Base-by-base conservation (phyloP, 148 eudicot genomes). In the Beta vulgaris region DNA sequence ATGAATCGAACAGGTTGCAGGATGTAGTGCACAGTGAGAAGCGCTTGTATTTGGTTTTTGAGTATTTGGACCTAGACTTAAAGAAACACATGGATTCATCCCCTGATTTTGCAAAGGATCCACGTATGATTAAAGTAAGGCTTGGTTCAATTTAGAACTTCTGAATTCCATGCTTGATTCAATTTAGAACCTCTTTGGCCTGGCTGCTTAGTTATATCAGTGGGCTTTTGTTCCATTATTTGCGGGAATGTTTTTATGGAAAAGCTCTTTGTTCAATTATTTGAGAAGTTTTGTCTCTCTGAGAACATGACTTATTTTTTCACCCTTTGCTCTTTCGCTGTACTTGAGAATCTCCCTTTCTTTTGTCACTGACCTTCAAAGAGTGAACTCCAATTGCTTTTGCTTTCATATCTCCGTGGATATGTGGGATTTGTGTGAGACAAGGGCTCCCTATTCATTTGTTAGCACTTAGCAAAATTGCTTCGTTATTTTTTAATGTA, bases 1-100 rank as follows among this genome's bases (percentile, higher is more conserved):
- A 46, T 71, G 59, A 23, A 53, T 80, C 18, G 32, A 69, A 72
- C 88, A 95, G 98, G 91, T 82, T 95, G 82, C 91, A 90, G 79
- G 98, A 95, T 84, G 98, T 95, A 18, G 97, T 92, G 61, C 98
- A 95, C 88, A 87, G 91, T 81, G 98, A 95, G 78, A 92, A 88
- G 86, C 88, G 98, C 60, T 62, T 95, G 26, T 95, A 95, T 86
- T 85, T 95, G 82, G 98, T 95, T 46, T 95, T 95, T 85, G 98
- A 95, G 86, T 95, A 92, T 85, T 85, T 95, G 73, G 98, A 95
- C 84, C 80, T 95, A 83, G 98, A 95, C 80, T 80, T 95, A 88
- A 92, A 92, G 91, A 92, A 94, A 66, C 93, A 95, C 82, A 95
- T 95, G 97, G 98, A 95, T 78, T 82, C 98, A 60, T 84, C 85